Conservation (phyloP, 768 basidiomycete genomes). For the Suillus alpinus region DNA sequence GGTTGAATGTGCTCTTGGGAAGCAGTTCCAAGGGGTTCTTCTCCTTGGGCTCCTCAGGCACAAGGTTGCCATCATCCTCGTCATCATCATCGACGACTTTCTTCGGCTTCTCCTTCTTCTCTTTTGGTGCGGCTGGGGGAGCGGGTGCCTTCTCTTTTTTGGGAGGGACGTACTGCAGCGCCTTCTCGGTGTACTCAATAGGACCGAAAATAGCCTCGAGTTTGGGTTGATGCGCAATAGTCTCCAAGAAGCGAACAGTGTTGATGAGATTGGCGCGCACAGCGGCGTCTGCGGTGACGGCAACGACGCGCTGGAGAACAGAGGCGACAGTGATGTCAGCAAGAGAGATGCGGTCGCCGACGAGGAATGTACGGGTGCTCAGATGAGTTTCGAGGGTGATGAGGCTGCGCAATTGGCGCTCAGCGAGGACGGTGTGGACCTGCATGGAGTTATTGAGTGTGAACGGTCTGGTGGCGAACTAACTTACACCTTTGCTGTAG, state of each 20-base stretch:
- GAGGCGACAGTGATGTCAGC: constrained; percentile 79
- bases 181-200: constrained; percentile 64
- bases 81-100: constrained; percentile 59
- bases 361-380: constrained; percentile 80
- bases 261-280: constrained; percentile 69
- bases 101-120: constrained; percentile 64
- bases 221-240: constrained; percentile 80
- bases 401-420: constrained; percentile 57
- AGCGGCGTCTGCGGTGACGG: constrained; percentile 61
- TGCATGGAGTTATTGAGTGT: constrained; percentile 23
- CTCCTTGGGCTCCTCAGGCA: constrained; percentile 80
- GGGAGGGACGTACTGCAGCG: constrained; percentile 66
- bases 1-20: constrained; percentile 83
- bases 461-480: neutral
- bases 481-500: constrained; percentile 81
- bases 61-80: constrained; percentile 64
- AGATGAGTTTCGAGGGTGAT: constrained; percentile 74
- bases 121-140: constrained; percentile 43
- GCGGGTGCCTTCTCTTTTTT: constrained; percentile 58
- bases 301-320: constrained; percentile 51
- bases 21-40: constrained; percentile 95
- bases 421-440: constrained; percentile 55
- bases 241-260: constrained; percentile 82
- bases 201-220: constrained; percentile 66
- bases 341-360: constrained; percentile 90